Percentiles rank a stretch among this genome's conserved stretches.
These are phyloP conservation scores for Ceratobasidium papillatum DNA, from an alignment of 1,284 basidiomycete species.

Conservation along the genomic window DNA sequence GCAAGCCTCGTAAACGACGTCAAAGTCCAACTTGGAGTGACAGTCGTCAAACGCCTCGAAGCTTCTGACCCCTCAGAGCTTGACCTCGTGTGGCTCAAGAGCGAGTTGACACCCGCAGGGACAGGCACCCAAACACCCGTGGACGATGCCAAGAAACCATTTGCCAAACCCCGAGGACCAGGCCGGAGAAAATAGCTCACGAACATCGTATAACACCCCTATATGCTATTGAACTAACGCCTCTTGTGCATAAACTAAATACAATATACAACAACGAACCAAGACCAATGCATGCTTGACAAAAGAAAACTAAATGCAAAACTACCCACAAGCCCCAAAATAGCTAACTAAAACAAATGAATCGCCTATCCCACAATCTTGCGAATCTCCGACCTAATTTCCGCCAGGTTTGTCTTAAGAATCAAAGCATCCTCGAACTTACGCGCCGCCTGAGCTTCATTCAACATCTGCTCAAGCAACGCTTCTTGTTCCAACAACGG, in stretches of 20 bases:
- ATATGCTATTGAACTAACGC: neutral
- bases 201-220: neutral
- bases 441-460: conserved; percentile 81
- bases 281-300: neutral
- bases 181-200: conserved; percentile 45
- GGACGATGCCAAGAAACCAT: conserved; percentile 44
- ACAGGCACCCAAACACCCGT: neutral
- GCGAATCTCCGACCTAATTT: conserved; percentile 83
- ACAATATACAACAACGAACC: conserved; percentile 14
- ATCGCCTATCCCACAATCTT: conserved; percentile 56
- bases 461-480: conserved; percentile 80
- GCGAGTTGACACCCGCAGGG: conserved; percentile 60
- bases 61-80: conserved; percentile 82
- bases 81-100: conserved; percentile 66
- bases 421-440: conserved; percentile 92
- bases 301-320: conserved; percentile 12
- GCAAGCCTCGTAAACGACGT: conserved; percentile 65
- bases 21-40: conserved; percentile 59
- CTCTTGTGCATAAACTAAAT: neutral
- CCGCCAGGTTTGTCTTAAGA: conserved; percentile 74
- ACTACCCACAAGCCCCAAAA: neutral
- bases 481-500: conserved; percentile 91
- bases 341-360: conserved; percentile 44
- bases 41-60: conserved; percentile 74
- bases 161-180: conserved; percentile 49